These are phyloP conservation scores for Xylariaceae sp. DNA, from an alignment of 2,329 filamentous ascomycete genomes.

Conservation along the genomic window DNA sequence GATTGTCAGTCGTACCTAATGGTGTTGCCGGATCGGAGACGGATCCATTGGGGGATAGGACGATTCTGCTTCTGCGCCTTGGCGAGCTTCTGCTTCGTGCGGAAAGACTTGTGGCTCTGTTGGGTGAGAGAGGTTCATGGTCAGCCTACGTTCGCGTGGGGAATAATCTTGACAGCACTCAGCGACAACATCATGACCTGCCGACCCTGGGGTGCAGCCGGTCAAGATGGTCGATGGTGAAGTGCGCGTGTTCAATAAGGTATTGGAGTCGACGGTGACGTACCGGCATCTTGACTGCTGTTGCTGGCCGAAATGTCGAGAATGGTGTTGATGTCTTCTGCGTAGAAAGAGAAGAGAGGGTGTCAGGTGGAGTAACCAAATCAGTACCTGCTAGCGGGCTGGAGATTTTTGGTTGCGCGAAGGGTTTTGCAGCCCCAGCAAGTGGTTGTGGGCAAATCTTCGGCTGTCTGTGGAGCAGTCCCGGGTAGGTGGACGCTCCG, in stretches of 20 bases:
- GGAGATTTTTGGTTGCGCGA: slow-evolving; percentile 28
- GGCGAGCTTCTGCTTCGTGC: slow-evolving; percentile 99
- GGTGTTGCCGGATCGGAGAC: slow-evolving; percentile 96
- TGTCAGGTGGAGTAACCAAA: slow-evolving; percentile 26
- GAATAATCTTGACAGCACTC: too few relatives aligned
- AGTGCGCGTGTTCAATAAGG: neutral
- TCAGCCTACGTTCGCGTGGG: slow-evolving; percentile 11
- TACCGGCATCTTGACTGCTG: slow-evolving; percentile 43
- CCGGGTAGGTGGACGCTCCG: too few relatives aligned
- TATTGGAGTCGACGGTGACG: slow-evolving; percentile 18
- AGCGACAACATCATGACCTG: neutral
- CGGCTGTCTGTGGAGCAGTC: slow-evolving; percentile 13
- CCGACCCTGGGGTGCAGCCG: neutral
- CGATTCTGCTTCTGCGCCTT: slow-evolving; percentile 99
- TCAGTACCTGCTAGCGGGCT: slow-evolving; percentile 15
- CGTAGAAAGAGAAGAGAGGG: slow-evolving; percentile 3
- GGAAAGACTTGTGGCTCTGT: slow-evolving; percentile 99
- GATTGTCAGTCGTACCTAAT: slow-evolving; percentile 74
- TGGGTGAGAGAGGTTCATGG: slow-evolving; percentile 15
- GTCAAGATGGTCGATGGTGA: too few relatives aligned
- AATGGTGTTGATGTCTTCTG: slow-evolving; percentile 27
- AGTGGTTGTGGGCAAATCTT: slow-evolving; percentile 26
- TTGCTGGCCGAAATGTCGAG: slow-evolving; percentile 37
- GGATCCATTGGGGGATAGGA: slow-evolving; percentile 99
- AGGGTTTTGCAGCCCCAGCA: slow-evolving; percentile 33